Percentiles rank a stretch among this genome's conserved stretches.
phyloP scores from a whole-genome alignment of 495 filamentous ascomycete genomes.

The Letharia lupina region DNA sequence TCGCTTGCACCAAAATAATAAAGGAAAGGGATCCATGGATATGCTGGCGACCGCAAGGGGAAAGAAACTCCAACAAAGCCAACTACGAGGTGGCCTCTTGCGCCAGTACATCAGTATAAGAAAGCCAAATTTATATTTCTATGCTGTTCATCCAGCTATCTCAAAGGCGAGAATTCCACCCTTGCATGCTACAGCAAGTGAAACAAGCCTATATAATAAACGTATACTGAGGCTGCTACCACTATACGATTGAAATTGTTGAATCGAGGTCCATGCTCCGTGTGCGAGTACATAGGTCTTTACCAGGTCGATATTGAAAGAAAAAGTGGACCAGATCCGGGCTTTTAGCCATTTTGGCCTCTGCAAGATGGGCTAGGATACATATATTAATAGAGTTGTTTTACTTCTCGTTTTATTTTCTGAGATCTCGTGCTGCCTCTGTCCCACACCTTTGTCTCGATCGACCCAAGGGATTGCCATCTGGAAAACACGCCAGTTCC shows the following conservation, averaged over 20 bases:
- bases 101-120: background rate
- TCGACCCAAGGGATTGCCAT: too few relatives aligned
- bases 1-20: background rate
- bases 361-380: too few relatives aligned
- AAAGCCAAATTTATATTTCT: background rate
- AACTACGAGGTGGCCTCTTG: background rate
- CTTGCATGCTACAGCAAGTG: background rate
- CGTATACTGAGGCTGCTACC: background rate
- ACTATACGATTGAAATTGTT: background rate
- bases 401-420: too few relatives aligned
- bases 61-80: too few relatives aligned
- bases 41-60: too few relatives aligned
- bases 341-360: too few relatives aligned
- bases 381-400: too few relatives aligned
- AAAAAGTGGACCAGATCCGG: too few relatives aligned
- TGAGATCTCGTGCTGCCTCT: too few relatives aligned
- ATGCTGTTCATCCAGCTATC: background rate
- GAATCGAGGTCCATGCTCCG: background rate
- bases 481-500: too few relatives aligned
- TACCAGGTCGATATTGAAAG: too few relatives aligned
- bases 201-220: background rate
- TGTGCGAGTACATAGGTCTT: background rate
- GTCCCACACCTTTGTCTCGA: too few relatives aligned
- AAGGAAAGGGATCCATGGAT: background rate
- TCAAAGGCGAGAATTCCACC: background rate